Evolutionary conservation across 2,329 filamentous ascomycete species (phyloP), one percentile per base, ranked within the genome.

Genomic region (Trichoderma oligosporum): DNA sequence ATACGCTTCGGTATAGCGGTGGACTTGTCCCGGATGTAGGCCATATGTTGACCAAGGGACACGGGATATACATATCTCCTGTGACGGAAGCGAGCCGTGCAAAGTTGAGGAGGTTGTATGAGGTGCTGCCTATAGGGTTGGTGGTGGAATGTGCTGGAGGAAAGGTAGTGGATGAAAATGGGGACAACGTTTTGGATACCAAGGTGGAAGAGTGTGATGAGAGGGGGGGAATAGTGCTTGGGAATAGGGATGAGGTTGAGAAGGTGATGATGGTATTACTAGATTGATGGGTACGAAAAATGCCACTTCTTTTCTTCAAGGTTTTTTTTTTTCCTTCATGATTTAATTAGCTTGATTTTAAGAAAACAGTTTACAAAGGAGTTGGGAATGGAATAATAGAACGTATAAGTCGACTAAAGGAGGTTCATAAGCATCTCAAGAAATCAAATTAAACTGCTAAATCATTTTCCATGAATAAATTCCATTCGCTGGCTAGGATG

Each of bases 21-120:
- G 83, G 83, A 0, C 67, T 86, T 3, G 83, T 86, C 3, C 83
- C 83, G 0, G 83, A 86, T 56, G 70, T 86, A 0, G 78, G 80
- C 11, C 83, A 86, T 58, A 76, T 78, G 4, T 69, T 86, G 7
- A 77, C 80, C 59, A 85, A 86, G 67, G 81, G 82, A 0, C 82
- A 86, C 54, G 83, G 83, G 1, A 66, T 86, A 1, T 86, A 85
- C 63, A 64, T 85, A 2, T 82, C 78, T 1, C 83, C 83, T 0
- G 81, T 83, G 4, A 81, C 81, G 1, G 65, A 61, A 0, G 65
- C 65, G 8, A 82, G 77, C 63, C 73, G 72, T 61, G 80, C 83
- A 0, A 86, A 86, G 73, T 67, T 86, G 59, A 72, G 83, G 31
- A 70, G 78, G 6, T 67, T 86, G 25, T 86, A 82, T 58, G 83